Base-by-base conservation (phyloP, 169 alveolate species). In the Nephromyces sp. region DNA sequence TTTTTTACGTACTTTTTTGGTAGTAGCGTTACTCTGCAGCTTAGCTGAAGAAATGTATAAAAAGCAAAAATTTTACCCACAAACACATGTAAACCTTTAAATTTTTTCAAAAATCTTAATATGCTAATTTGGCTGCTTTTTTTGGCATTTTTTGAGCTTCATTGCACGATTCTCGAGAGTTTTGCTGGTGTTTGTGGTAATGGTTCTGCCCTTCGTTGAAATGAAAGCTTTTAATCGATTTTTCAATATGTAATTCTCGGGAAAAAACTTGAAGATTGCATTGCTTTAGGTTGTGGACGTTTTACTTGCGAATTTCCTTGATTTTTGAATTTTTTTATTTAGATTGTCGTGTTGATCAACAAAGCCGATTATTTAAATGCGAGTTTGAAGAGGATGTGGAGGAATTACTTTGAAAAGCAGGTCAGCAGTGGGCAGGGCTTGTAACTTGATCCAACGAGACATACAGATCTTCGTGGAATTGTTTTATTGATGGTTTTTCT, bases 331-430 rank as follows among this genome's bases (percentile, higher is more conserved):
- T 24, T 6, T 27, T 65, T 57, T 2, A 3, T 25, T 21, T 74
- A 69, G 82, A 65, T 52, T n/a, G n/a, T 78, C 21, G 32, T 78
- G 53, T 61, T 70, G n/a, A 28, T 78, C 25, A 78, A 78, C 75
- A 78, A 78, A 66, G 70, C 84, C 6, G 84, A 78, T 43, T 53
- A 63, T 15, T 25, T 78, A 62, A 69, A 79, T 1, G 52, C 70
- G 52, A 52, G 30, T 3, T 64, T 71, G 62, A 69, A 79, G 3
- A 35, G 22, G 15, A 29, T 25, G 43, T 77, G 83, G 83, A 51
- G 67, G 8, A 27, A 57, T 29, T 32, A 51, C 32, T 66, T 75
- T 21, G 32, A 6, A 5, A 52, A 32, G 6, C 61, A 75, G 15
- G 74, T 67, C n/a, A n/a, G n/a, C n/a, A 15, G 57, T n/a, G n/a